Percentiles rank a stretch among this genome's conserved stretches.
phyloP scores from a whole-genome alignment of 192 early-diverging fungal genomes.

The Physocladia obscura region DNA sequence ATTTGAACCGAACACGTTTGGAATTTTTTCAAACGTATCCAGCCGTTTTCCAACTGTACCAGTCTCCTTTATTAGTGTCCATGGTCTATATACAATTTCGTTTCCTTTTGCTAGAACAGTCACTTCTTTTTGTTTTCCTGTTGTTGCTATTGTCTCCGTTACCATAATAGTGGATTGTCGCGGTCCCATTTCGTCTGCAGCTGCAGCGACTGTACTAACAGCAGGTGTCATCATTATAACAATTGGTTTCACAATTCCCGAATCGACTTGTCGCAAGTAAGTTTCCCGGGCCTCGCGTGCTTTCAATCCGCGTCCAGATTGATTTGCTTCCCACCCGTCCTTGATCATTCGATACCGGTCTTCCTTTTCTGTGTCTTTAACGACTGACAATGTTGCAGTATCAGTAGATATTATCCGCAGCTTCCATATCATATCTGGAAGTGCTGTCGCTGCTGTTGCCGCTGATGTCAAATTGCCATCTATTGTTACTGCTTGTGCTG shows the following conservation, averaged over 20 bases:
- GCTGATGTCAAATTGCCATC: too few relatives aligned
- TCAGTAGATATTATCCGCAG: conserved; percentile 54
- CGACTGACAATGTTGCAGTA: conserved; percentile 39
- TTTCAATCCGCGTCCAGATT: conserved; percentile 48
- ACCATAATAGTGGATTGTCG: too few relatives aligned
- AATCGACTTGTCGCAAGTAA: conserved; percentile 48
- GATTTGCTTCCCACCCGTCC: conserved; percentile 55
- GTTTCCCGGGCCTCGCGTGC: conserved; percentile 53
- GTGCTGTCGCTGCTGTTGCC: conserved; percentile 1
- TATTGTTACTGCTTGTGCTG: too few relatives aligned
- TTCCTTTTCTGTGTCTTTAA: conserved; percentile 64
- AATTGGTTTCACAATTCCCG: conserved; percentile 41
- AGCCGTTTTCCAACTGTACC: conserved; percentile 5
- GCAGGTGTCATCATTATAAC: conserved; percentile 29
- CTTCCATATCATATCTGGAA: conserved; percentile 33
- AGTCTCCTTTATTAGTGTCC: conserved; percentile 38
- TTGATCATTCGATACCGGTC: conserved; percentile 58
- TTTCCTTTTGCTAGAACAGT: neutral
- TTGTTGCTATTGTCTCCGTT: conserved; percentile 1
- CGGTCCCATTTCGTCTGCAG: neutral
- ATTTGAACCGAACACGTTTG: conserved; percentile 21
- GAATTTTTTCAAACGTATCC: conserved; percentile 5
- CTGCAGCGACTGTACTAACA: neutral
- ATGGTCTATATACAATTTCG: conserved; percentile 43
- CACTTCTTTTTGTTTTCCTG: conserved; percentile 10